Percentiles rank a stretch among this genome's conserved stretches.
Evolutionary conservation across 106 monocot genomes (phyloP).

Genomic region (Dactylorhiza incarnata): DNA sequence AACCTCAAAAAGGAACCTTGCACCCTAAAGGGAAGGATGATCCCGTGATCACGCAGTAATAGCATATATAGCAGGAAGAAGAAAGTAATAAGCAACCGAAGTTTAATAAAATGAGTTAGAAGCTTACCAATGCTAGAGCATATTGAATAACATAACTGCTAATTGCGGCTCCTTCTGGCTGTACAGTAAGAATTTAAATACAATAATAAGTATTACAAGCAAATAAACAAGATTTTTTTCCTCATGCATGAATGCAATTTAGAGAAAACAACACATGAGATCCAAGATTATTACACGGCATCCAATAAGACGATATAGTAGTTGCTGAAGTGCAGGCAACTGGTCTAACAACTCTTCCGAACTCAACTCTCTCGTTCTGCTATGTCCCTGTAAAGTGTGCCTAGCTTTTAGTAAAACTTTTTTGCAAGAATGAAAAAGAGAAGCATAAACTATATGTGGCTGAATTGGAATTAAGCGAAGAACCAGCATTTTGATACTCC

Average conservation of each 20-base stretch:
- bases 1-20: not conserved
- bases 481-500: not conserved
- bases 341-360: slow-evolving; percentile 67
- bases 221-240: not conserved
- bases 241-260: not conserved
- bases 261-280: not conserved
- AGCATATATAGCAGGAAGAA: not conserved
- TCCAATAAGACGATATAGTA: slow-evolving; percentile 72
- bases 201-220: slow-evolving; percentile 1
- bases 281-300: slow-evolving; percentile 42
- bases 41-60: not conserved
- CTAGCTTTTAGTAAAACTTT: not conserved
- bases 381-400: slow-evolving; percentile 39
- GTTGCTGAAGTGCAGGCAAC: slow-evolving; percentile 79
- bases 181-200: slow-evolving; percentile 15
- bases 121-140: slow-evolving; percentile 72
- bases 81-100: not conserved
- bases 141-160: slow-evolving; percentile 74
- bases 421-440: not conserved
- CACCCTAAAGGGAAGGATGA: not conserved
- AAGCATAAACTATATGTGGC: not conserved
- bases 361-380: slow-evolving; percentile 62
- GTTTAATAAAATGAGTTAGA: not conserved
- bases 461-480: not conserved
- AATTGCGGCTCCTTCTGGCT: slow-evolving; percentile 80